Evolutionary conservation across 148 eudicot species (phyloP).

Genomic region (Salicornia ramosissima): DNA sequence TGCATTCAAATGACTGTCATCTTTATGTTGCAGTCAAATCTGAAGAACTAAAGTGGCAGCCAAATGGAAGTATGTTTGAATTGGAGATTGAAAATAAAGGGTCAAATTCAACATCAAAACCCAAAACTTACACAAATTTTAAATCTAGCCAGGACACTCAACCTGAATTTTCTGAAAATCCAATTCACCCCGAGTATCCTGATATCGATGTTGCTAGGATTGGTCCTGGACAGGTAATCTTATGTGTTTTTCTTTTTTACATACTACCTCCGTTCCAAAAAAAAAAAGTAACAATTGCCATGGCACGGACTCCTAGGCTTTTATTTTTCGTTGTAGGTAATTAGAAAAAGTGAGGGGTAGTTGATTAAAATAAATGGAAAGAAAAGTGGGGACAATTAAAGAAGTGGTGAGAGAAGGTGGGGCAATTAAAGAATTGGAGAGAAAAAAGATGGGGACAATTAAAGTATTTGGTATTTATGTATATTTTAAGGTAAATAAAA

Average conservation of each 20-base stretch:
- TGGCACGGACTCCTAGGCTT: no score
- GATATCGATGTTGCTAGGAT: conserved; percentile 68
- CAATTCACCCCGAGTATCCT: conserved; percentile 50
- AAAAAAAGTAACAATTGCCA: no score
- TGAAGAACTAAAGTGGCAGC: conserved; percentile 69
- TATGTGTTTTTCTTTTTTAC: not conserved
- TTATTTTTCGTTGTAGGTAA: no score
- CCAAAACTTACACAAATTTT: conserved; percentile 80
- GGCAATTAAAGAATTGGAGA: no score
- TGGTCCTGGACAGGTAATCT: conserved; percentile 78
- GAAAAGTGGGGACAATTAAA: no score
- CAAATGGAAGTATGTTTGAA: conserved; percentile 72
- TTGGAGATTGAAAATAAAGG: conserved; percentile 42
- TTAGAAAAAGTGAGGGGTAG: no score
- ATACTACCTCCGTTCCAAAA: not conserved
- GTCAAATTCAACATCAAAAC: conserved; percentile 43
- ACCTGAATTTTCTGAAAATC: conserved; percentile 58
- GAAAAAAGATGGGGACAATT: no score
- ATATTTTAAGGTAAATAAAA: no score
- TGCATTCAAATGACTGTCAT: conserved; percentile 3
- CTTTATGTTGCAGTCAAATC: conserved; percentile 49
- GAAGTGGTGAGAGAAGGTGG: no score
- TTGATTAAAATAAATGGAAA: no score
- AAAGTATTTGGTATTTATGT: no score
- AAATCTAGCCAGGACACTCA: conserved; percentile 57